phyloP scores from a whole-genome alignment of 1,284 basidiomycete species.

The Macrocystidia cucumis region DNA sequence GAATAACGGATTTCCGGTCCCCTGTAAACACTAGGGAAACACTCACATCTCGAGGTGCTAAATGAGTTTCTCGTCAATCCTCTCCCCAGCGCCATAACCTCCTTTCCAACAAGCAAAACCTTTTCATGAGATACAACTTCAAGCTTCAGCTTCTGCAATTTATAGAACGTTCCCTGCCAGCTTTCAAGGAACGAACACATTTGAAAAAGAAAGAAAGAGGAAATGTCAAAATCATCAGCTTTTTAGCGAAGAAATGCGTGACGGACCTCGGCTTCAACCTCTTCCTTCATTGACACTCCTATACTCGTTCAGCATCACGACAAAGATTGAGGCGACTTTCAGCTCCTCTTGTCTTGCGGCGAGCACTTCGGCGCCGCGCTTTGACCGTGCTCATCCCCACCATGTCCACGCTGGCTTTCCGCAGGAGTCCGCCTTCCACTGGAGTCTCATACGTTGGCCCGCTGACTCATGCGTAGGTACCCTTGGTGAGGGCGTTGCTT shows the following conservation, averaged over 20 bases:
- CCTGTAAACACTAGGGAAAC: too few relatives aligned
- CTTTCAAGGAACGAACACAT: conserved; percentile 29
- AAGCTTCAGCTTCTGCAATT: conserved; percentile 31
- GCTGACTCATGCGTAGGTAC: conserved; percentile 80
- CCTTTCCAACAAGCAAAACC: conserved; percentile 36
- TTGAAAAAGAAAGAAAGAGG: conserved; percentile 4
- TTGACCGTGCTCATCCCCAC: conserved; percentile 90
- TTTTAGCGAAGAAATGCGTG: too few relatives aligned
- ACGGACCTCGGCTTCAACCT: conserved; percentile 75
- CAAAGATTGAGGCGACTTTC: conserved; percentile 76
- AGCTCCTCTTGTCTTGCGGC: conserved; percentile 71
- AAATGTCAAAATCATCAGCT: conserved; percentile 13
- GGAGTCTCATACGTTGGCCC: conserved; percentile 83
- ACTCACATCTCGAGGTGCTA: too few relatives aligned
- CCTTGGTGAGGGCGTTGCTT: conserved; percentile 52
- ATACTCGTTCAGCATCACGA: conserved; percentile 67
- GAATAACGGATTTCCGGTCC: too few relatives aligned
- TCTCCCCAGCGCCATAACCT: conserved; percentile 47
- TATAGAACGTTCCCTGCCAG: conserved; percentile 48
- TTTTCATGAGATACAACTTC: conserved; percentile 75
- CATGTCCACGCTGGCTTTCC: conserved; percentile 70
- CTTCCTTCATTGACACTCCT: conserved; percentile 63
- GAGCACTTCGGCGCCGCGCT: conserved; percentile 84
- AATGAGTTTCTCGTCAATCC: too few relatives aligned
- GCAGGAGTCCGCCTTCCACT: conserved; percentile 70